Evolutionary conservation across 2,329 filamentous ascomycete species (phyloP).

Genomic region (Botrytis deweyae): DNA sequence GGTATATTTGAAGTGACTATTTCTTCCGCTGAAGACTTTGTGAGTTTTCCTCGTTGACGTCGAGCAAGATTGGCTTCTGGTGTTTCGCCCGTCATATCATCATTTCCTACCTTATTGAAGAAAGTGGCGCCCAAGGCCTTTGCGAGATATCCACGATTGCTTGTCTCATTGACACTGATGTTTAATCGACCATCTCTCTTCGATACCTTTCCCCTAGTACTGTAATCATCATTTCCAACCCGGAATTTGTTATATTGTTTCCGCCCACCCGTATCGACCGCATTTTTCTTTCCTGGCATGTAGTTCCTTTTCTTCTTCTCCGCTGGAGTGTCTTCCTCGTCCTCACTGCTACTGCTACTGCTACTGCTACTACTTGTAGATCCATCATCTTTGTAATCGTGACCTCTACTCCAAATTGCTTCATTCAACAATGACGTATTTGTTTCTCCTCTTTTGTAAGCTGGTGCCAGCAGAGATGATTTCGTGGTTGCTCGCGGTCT

Average conservation of each 20-base stretch:
- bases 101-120: constrained; percentile 50
- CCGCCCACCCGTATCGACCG: constrained; percentile 15
- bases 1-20: constrained; percentile 22
- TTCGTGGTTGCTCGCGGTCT: constrained; percentile 29
- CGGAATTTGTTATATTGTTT: constrained; percentile 53
- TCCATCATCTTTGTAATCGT: constrained; percentile 21
- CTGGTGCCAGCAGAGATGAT: constrained; percentile 24
- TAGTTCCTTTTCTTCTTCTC: constrained; percentile 13
- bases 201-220: constrained; percentile 62
- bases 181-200: constrained; percentile 69
- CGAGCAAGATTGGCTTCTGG: neutral
- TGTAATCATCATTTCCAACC: constrained; percentile 63
- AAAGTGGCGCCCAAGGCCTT: constrained; percentile 69
- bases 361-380: constrained; percentile 28
- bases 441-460: constrained; percentile 29
- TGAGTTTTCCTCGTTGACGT: constrained; percentile 34
- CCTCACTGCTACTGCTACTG: constrained; percentile 35
- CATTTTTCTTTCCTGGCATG: constrained; percentile 3
- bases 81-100: constrained; percentile 21
- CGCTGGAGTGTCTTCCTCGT: constrained; percentile 23
- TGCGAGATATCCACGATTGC: constrained; percentile 68
- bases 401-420: constrained; percentile 29
- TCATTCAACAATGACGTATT: constrained; percentile 33
- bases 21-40: constrained; percentile 31
- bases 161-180: constrained; percentile 70